Base-by-base conservation (phyloP, 2,329 filamentous ascomycete species). In the Trichoderma polysporum region DNA sequence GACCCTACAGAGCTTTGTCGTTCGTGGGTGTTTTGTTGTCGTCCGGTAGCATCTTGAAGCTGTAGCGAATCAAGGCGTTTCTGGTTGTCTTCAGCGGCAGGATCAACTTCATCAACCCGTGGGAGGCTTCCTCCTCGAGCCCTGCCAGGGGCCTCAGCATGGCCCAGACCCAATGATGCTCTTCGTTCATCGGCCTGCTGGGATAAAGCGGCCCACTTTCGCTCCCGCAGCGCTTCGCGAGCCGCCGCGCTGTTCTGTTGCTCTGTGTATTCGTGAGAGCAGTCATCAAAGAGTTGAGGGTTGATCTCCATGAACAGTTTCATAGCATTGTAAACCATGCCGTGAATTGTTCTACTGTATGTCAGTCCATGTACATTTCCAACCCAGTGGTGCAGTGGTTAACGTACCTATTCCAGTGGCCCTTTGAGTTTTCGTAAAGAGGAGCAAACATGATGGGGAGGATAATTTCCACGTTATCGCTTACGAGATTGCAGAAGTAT, bases 261-360 rank as follows among this genome's bases (percentile, higher is more conserved):
- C 78, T 98, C 94, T 5, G 94, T 96, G 80, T 99, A 99, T 71
- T 98, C 94, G 76, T 97, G 94, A 39, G 95, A 97, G 81, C 95
- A 99, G 76, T 99, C 95, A 73, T 99, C 95, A 74, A 99, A 99
- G 25, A 99, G 87, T 78, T 97, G 94, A 10, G 95, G 95, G 78
- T 98, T 98, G 75, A 99, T 97, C 79, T 99, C 95, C 95, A 99
- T 99, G 80, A 99, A 99, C 41, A 99, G 87, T 79, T 99, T 99
- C 95, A 99, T 98, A 66, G 95, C 95, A 75, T 98, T 99, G 79
- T 98, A 98, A 12, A 99, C 95, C 94, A 99, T 98, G 77, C 95
- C 95, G 76, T 99, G 95, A 72, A 99, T 99, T 8, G 95, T 99
- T 75, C 95, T 98, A 71, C 2, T 8, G 58, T 10, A 15, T 27